Percentiles rank a stretch among this genome's conserved stretches.
These are phyloP conservation scores for Calonectria leucothoes DNA, from an alignment of 2,329 filamentous ascomycete species.

Conservation along the genomic window DNA sequence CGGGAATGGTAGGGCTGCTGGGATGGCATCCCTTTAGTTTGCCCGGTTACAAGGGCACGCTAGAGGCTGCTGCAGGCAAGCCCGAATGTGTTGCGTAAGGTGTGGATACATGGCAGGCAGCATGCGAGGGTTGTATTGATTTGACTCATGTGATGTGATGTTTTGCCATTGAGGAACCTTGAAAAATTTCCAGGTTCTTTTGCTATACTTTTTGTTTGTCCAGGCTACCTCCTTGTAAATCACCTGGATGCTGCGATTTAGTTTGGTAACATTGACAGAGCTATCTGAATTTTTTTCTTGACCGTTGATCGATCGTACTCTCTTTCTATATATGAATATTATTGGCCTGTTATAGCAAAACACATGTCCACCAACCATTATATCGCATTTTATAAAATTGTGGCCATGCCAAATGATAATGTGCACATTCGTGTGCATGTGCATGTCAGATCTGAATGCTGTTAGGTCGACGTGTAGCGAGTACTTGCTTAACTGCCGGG, in stretches of 20 bases:
- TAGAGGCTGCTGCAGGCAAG: background rate
- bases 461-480: too few species aligned
- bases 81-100: background rate
- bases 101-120: background rate
- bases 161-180: background rate
- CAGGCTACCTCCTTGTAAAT: background rate
- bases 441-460: background rate
- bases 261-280: background rate
- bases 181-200: background rate
- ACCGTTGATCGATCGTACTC: background rate
- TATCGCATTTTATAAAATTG: background rate
- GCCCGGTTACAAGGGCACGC: background rate
- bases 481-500: background rate
- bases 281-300: background rate
- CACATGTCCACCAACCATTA: background rate
- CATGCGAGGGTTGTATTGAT: background rate
- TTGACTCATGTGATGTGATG: background rate
- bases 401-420: background rate
- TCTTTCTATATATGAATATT: background rate
- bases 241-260: background rate
- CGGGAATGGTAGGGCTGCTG: constrained; percentile 2
- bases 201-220: background rate
- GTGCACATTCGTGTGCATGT: background rate
- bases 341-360: background rate
- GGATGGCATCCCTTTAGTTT: background rate